Evolutionary conservation across 306 rosid species (phyloP).

Genomic region (Ormosia semicastrata): DNA sequence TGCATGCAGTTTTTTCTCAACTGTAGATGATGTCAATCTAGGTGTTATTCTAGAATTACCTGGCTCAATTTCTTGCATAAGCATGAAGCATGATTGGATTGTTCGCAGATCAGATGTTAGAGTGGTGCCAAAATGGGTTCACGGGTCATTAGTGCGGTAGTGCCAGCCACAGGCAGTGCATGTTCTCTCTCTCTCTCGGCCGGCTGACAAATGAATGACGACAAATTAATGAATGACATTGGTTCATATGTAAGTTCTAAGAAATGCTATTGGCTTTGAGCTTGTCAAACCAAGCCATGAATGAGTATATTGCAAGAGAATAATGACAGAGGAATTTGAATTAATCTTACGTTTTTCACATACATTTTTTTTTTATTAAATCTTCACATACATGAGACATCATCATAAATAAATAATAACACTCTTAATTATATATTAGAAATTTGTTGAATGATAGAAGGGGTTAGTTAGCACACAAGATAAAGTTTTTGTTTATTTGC

Average conservation of each 20-base stretch:
- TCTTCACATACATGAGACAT: neutral
- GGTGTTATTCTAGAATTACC: neutral
- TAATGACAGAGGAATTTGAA: neutral
- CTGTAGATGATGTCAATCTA: too few relatives aligned
- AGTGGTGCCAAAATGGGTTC: constrained; percentile 25
- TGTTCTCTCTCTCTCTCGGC: neutral
- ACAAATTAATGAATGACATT: neutral
- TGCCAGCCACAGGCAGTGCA: neutral
- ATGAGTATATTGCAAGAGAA: neutral
- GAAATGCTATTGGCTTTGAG: neutral
- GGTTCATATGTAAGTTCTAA: neutral
- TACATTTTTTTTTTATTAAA: neutral
- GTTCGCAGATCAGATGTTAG: neutral
- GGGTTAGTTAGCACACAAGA: too few relatives aligned
- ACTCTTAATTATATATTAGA: too few relatives aligned
- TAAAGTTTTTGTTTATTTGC: too few relatives aligned
- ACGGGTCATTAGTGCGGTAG: neutral
- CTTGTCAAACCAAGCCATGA: neutral
- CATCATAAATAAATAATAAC: neutral
- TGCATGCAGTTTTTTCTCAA: too few relatives aligned
- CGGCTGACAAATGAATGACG: neutral
- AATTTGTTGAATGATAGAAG: too few relatives aligned
- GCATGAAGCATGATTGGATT: neutral
- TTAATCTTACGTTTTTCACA: neutral
- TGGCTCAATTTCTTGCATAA: neutral